Base-by-base conservation (phyloP, 2,329 filamentous ascomycete genomes). In the Epichloe coenophiala region DNA sequence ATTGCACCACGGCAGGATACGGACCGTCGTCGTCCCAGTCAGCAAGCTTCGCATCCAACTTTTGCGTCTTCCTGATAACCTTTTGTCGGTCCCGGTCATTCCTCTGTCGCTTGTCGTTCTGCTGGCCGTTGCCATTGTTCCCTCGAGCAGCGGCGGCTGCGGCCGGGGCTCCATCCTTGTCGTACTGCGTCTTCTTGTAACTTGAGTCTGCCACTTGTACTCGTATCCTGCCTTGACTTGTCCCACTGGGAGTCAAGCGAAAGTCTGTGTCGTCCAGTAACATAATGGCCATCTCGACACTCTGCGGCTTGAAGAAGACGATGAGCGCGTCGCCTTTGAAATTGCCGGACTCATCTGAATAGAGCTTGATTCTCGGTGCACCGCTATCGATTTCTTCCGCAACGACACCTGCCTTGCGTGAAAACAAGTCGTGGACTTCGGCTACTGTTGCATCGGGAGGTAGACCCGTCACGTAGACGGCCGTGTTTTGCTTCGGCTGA, bases 11-110 rank as follows among this genome's bases (percentile, higher is more conserved):
- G 1, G 58, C 61, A 3, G 63, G 73, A 54, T 70, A 77, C 27
- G 84, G 78, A 50, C 91, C 84, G 63, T 97, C 90, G 61, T 96
- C 91, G 61, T 88, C 86, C 93, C 93, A 98, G 66, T 97, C 90
- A 3, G 89, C 86, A 36, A 97, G 79, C 68, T 91, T 90, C 46
- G 88, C 91, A 60, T 91, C 88, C 59, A 97, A 75, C 64, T 91
- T 93, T 65, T 95, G 86, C 0, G 88, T 91, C 67, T 90, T 90
- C 67, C 83, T 85, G 63, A 95, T 95, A 53, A 94, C 86, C 70
- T 95, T 95, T 65, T 86, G 83, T 67, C 91, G 87, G 56, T 95
- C 88, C 55, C 80, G 80, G 59, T 77, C 73, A 57, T 60, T 79
- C 54, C 76, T 72, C 50, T 73, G 71, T 53, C 68, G 69, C 46